These are phyloP conservation scores for Chalciporus chontae DNA, from an alignment of 768 basidiomycete genomes.

Conservation along the genomic window DNA sequence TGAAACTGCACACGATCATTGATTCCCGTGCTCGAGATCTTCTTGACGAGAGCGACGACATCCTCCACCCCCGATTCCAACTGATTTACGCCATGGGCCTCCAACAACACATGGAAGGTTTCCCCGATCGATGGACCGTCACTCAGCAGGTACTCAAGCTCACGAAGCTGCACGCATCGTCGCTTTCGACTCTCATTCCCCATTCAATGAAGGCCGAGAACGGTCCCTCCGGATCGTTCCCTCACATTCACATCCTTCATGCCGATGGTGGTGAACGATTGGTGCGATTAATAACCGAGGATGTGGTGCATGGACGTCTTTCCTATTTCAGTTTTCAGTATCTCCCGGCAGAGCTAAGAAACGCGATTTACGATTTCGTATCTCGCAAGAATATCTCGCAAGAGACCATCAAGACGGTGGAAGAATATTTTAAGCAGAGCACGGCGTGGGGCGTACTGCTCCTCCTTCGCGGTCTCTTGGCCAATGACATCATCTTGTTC, in stretches of 20 bases:
- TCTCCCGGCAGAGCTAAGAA: neutral
- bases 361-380: too few relatives aligned
- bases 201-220: neutral
- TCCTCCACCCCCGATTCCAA: constrained; percentile 29
- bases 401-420: neutral
- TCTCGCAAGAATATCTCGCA: too few relatives aligned
- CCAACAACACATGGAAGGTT: constrained; percentile 19
- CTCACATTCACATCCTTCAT: constrained; percentile 4
- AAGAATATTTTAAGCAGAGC: neutral
- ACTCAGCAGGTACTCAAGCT: constrained; percentile 25
- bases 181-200: neutral
- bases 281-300: neutral
- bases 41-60: constrained; percentile 21
- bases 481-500: constrained; percentile 21
- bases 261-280: neutral
- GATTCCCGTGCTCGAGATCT: constrained; percentile 13
- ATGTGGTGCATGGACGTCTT: constrained; percentile 10
- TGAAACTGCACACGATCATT: constrained; percentile 1
- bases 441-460: constrained; percentile 9
- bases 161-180: constrained; percentile 1
- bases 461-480: constrained; percentile 31
- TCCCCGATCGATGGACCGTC: constrained; percentile 28
- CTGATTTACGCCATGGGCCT: constrained; percentile 29
- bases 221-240: constrained; percentile 6
- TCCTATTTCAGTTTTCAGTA: constrained; percentile 8